Conservation (phyloP, 1,284 basidiomycete species). For the Phylloporus sp. region DNA sequence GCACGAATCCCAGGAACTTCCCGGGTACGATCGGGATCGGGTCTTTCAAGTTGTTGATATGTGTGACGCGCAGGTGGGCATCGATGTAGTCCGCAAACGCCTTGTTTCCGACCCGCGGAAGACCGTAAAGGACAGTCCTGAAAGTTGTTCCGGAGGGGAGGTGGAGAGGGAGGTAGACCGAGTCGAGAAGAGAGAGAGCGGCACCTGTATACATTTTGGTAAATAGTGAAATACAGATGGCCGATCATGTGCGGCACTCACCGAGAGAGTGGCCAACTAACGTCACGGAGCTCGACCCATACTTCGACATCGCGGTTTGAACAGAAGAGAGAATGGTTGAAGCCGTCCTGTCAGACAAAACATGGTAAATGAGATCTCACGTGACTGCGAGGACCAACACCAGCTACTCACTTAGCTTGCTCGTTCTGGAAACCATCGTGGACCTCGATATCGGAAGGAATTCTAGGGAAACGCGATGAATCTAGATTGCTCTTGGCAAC, state of each 20-base stretch:
- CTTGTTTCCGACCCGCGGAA: slow-evolving; percentile 69
- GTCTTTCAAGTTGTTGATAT: slow-evolving; percentile 56
- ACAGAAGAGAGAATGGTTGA: slow-evolving; percentile 52
- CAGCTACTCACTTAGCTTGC: slow-evolving; percentile 51
- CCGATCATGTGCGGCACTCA: slow-evolving; percentile 22
- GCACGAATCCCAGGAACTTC: slow-evolving; percentile 54
- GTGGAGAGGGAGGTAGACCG: slow-evolving; percentile 42
- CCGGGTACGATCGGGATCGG: slow-evolving; percentile 53
- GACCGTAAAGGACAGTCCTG: slow-evolving; percentile 49
- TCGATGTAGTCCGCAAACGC: slow-evolving; percentile 64
- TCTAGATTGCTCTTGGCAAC: slow-evolving; percentile 44
- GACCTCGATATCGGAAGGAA: slow-evolving; percentile 50
- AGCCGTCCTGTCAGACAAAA: slow-evolving; percentile 46
- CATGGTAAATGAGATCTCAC: neutral
- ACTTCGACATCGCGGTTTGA: slow-evolving; percentile 43
- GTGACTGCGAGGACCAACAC: neutral
- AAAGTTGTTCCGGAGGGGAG: slow-evolving; percentile 39
- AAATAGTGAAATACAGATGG: neutral
- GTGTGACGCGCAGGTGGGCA: slow-evolving; percentile 44
- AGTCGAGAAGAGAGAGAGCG: slow-evolving; percentile 55
- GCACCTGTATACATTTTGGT: slow-evolving; percentile 37
- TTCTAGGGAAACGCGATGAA: slow-evolving; percentile 59
- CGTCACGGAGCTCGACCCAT: slow-evolving; percentile 47
- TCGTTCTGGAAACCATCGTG: slow-evolving; percentile 60
- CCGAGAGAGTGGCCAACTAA: slow-evolving; percentile 61